Evolutionary conservation across 176 grass and related monocot species (phyloP), one percentile per base, ranked within the genome.

Genomic region (Avena atlantica): DNA sequence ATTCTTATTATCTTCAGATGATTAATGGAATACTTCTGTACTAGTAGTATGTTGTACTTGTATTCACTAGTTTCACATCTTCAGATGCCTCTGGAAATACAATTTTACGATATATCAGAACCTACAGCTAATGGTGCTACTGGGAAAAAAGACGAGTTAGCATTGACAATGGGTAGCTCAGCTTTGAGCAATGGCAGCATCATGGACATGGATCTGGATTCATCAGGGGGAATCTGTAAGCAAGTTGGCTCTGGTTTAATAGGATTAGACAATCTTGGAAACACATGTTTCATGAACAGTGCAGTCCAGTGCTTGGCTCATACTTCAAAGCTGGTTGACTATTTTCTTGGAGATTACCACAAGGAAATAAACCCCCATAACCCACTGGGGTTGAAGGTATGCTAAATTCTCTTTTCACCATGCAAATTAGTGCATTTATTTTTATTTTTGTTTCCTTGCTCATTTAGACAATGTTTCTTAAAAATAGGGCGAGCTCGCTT

Each of bases 261-360:
- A 76, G 96, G 93, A 74, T 75, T 98, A 78, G 93, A 98, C 70
- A 98, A 95, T 87, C 92, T 95, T 71, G 96, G 96, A 81, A 98
- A 98, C 89, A 98, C 96, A 79, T 98, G 96, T 82, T 98, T 94
- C 83, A 96, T 98, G 97, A 98, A 98, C 82, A 98, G 97, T 86
- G 93, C 94, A 69, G 73, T 98, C 17, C 97, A 98, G 83, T 98
- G 97, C 74, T 90, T 98, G 89, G 87, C 89, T 83, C 97, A 98
- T 90, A 98, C 97, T 9, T 60, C 90, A 77, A 93, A 98, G 76
- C 88, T 98, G 48, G 92, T 96, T 67, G 82, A 94, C 20, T 98
- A 89, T 91, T 98, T 98, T 62, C 87, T 93, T 91, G 97, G 90
- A 81, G 89, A 98, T 86, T 98, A 91, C 74, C 55, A 86, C 24